Evolutionary conservation across 495 filamentous ascomycete genomes (phyloP).

Genomic region (Trypethelium eluteriae): DNA sequence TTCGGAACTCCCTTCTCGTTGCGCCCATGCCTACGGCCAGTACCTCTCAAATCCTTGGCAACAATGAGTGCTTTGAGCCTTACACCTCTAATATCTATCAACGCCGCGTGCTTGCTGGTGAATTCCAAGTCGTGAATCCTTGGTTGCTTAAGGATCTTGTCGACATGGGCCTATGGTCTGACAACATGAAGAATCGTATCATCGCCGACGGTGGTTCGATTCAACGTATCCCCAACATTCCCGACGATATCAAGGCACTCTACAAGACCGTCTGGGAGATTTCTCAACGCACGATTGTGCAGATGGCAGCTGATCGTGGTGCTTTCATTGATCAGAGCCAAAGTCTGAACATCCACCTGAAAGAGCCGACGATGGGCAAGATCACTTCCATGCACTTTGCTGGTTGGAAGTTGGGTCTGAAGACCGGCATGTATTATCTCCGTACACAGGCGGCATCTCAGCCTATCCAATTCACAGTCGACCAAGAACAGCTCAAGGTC

Average conservation of each 20-base stretch:
- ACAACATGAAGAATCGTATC: conserved; percentile 99
- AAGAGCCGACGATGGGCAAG: conserved; percentile 98
- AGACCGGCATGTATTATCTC: conserved; percentile 99
- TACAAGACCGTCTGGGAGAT: conserved; percentile 99
- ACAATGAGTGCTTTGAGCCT: conserved; percentile 99
- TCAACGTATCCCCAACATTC: conserved; percentile 93
- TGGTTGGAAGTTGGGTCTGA: conserved; percentile 96
- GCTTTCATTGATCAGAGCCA: conserved; percentile 98
- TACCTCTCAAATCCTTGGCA: conserved; percentile 92
- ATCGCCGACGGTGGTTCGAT: conserved; percentile 94
- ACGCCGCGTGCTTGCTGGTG: conserved; percentile 91
- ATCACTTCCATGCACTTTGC: conserved; percentile 99
- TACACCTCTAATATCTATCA: conserved; percentile 99
- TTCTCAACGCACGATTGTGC: conserved; percentile 86
- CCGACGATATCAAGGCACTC: conserved; percentile 86
- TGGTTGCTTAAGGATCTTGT: conserved; percentile 98
- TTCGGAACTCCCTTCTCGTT: conserved; percentile 89
- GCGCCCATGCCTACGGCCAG: conserved; percentile 97
- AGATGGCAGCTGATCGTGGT: conserved; percentile 97
- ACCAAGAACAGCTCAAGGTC: conserved; percentile 90
- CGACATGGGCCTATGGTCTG: conserved; percentile 95
- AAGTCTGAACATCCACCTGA: conserved; percentile 98
- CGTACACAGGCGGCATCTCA: conserved; percentile 94
- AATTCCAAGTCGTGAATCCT: conserved; percentile 99
- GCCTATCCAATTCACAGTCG: conserved; percentile 98